Conservation (phyloP, 108 stramenopile species). For the Fistulifera pelliculosa region DNA sequence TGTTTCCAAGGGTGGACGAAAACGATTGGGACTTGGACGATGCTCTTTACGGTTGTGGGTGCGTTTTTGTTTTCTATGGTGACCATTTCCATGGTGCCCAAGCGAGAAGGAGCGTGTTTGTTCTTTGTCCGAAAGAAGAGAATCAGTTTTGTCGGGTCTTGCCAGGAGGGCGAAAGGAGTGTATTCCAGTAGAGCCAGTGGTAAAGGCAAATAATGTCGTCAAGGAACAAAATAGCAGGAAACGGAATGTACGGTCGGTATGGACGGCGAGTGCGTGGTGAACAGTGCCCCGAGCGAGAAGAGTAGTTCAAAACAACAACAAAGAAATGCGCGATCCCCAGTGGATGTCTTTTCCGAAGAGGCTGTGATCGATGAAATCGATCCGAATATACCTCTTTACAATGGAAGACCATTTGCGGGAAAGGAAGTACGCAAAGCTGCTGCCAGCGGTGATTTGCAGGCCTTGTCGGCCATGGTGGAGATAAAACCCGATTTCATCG, state of each 20-base stretch:
- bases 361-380: background rate
- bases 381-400: background rate
- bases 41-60: slow-evolving; percentile 17
- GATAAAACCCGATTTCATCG: slow-evolving; percentile 8
- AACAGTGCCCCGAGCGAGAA: background rate
- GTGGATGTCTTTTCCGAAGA: background rate
- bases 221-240: slow-evolving; percentile 1
- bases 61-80: slow-evolving; percentile 24
- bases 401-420: background rate
- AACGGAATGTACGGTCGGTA: background rate
- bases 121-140: slow-evolving; percentile 4
- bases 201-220: background rate
- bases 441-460: background rate
- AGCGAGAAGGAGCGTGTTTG: slow-evolving; percentile 14
- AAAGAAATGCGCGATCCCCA: background rate
- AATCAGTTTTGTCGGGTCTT: background rate
- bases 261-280: background rate
- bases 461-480: background rate
- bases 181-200: background rate
- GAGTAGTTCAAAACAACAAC: background rate
- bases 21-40: slow-evolving; percentile 15
- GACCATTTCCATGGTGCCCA: slow-evolving; percentile 29
- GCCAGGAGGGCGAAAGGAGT: slow-evolving; percentile 1
- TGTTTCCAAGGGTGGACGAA: slow-evolving; percentile 11
- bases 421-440: background rate